phyloP scores from a whole-genome alignment of 2,329 filamentous ascomycete genomes.

The Fusarium globosum region DNA sequence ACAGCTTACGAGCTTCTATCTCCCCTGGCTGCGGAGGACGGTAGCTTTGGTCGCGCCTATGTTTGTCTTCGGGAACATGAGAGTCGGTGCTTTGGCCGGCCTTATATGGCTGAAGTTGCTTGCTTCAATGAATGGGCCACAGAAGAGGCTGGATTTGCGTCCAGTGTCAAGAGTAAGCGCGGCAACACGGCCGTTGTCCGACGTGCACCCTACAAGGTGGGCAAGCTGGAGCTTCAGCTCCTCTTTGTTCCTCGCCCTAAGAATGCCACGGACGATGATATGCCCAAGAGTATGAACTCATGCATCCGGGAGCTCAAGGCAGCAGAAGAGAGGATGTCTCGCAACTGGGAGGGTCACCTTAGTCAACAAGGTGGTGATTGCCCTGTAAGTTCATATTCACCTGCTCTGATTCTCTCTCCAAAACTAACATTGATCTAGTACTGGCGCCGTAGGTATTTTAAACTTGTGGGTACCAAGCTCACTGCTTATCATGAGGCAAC shows the following conservation, averaged over 20 bases:
- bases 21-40: constrained; percentile 87
- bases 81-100: constrained; percentile 85
- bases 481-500: constrained; percentile 97
- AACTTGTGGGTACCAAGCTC: constrained; percentile 87
- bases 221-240: constrained; percentile 92
- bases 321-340: constrained; percentile 81
- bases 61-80: constrained; percentile 95
- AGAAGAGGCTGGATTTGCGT: constrained; percentile 81
- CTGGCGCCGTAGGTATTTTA: constrained; percentile 98
- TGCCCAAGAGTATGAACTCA: constrained; percentile 99
- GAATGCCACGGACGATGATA: constrained; percentile 88
- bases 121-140: constrained; percentile 99
- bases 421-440: constrained; percentile 71
- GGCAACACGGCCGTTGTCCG: constrained; percentile 76
- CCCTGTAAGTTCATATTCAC: constrained; percentile 73
- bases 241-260: constrained; percentile 95
- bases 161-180: constrained; percentile 95
- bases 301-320: constrained; percentile 94
- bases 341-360: constrained; percentile 86
- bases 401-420: background rate
- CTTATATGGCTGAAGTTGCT: constrained; percentile 86
- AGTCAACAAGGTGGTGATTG: constrained; percentile 99
- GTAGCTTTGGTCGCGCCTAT: constrained; percentile 94
- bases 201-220: constrained; percentile 94
- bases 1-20: constrained; percentile 89